phyloP scores from a whole-genome alignment of 1,139 yeast genomes.

The Torulaspora pretoriensis region DNA sequence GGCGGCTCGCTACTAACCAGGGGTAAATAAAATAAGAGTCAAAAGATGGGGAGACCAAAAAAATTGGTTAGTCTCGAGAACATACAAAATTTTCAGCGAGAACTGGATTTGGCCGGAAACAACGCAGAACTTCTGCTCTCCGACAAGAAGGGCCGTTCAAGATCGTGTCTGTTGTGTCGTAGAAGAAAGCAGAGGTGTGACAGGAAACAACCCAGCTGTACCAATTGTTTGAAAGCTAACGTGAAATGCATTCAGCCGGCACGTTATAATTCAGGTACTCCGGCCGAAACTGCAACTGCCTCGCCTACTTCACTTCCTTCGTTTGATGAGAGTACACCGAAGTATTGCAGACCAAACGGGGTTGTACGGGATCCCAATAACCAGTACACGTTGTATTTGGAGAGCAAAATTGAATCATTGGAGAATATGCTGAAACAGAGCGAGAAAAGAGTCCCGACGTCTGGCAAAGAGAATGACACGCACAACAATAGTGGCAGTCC shows the following conservation, averaged over 20 bases:
- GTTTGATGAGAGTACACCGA: slow-evolving; percentile 2
- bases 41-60: slow-evolving; percentile 36
- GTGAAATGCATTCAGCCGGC: slow-evolving; percentile 57
- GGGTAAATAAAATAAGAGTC: neutral
- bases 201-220: slow-evolving; percentile 55
- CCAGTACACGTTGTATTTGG: slow-evolving; percentile 50
- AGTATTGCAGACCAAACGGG: slow-evolving; percentile 1
- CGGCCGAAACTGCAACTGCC: slow-evolving; percentile 1
- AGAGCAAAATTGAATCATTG: slow-evolving; percentile 46
- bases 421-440: slow-evolving; percentile 40
- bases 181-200: slow-evolving; percentile 56
- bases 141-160: slow-evolving; percentile 48
- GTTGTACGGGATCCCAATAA: slow-evolving; percentile 32
- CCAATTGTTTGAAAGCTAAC: slow-evolving; percentile 57
- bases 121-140: slow-evolving; percentile 29
- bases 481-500: neutral
- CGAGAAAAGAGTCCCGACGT: slow-evolving; percentile 1
- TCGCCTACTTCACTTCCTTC: slow-evolving; percentile 7
- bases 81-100: slow-evolving; percentile 34
- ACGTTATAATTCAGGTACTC: slow-evolving; percentile 38
- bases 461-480: slow-evolving; percentile 11
- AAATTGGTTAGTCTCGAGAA: slow-evolving; percentile 35
- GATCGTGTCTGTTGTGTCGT: slow-evolving; percentile 50
- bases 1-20: neutral
- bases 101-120: slow-evolving; percentile 34